These are phyloP conservation scores for Sonneratia caseolaris DNA, from an alignment of 345 rosid species.

Conservation along the genomic window DNA sequence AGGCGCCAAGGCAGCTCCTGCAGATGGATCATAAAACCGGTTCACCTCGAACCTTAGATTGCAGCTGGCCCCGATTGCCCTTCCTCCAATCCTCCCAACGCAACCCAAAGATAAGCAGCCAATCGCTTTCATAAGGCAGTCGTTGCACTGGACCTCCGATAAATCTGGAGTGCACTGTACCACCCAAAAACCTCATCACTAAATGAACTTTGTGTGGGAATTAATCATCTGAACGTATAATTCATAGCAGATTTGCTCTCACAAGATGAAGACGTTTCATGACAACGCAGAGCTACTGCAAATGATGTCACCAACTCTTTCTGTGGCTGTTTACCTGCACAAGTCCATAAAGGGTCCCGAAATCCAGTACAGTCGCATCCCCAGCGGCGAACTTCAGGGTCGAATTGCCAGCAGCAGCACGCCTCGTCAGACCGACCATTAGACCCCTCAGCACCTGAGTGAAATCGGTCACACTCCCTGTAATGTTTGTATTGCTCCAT, in stretches of 20 bases:
- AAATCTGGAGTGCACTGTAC: conserved; percentile 7
- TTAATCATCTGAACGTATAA: too few species aligned
- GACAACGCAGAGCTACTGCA: neutral
- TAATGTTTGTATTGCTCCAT: conserved; percentile 1
- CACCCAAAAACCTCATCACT: neutral
- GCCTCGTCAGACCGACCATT: neutral
- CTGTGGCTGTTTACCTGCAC: neutral
- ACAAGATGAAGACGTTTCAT: too few species aligned
- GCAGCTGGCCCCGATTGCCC: neutral
- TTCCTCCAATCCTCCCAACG: neutral
- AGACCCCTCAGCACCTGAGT: neutral
- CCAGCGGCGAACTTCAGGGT: neutral
- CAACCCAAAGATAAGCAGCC: neutral
- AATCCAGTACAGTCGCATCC: neutral
- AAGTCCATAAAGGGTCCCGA: conserved; percentile 1
- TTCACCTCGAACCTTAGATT: neutral
- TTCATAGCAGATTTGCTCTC: too few species aligned
- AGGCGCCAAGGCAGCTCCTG: too few species aligned
- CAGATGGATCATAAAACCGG: too few species aligned
- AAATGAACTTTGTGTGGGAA: neutral
- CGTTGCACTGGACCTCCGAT: neutral
- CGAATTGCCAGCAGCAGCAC: neutral
- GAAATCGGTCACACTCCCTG: neutral
- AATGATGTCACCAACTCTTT: neutral
- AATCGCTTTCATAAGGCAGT: neutral